Percentiles rank a stretch among this genome's conserved stretches.
These are phyloP conservation scores for Emergomyces orientalis DNA, from an alignment of 2,329 filamentous ascomycete species.

Conservation along the genomic window DNA sequence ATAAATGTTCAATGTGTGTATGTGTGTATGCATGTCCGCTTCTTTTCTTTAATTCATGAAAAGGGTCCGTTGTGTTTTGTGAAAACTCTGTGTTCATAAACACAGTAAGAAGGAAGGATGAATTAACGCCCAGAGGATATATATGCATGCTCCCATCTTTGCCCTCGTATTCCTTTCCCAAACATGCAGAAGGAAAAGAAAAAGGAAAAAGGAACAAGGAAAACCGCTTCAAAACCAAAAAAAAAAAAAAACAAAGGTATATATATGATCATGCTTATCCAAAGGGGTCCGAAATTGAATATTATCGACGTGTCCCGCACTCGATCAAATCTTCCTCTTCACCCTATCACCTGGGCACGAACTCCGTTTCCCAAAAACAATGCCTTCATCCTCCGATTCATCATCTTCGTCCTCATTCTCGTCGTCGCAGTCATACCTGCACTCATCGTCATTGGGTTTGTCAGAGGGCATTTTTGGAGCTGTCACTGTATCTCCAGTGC, in stretches of 20 bases:
- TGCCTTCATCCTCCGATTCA: constrained; percentile 36
- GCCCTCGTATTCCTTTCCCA: background rate
- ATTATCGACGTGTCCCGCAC: background rate
- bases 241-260: background rate
- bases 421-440: constrained; percentile 34
- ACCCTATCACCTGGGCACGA: background rate
- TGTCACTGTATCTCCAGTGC: constrained; percentile 36
- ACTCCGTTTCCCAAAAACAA: constrained; percentile 29
- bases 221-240: background rate
- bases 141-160: background rate
- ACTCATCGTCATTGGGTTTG: constrained; percentile 29
- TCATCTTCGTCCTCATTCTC: constrained; percentile 31
- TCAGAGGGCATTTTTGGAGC: constrained; percentile 19
- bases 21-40: background rate
- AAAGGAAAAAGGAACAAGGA: background rate
- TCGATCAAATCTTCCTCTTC: background rate
- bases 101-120: background rate
- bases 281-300: background rate
- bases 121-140: background rate
- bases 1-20: background rate
- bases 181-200: background rate
- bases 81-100: background rate
- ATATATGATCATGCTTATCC: constrained; percentile 2
- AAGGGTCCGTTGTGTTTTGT: background rate
- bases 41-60: background rate